These are phyloP conservation scores for Lentinula lateritia DNA, from an alignment of 768 basidiomycete genomes.

Conservation along the genomic window DNA sequence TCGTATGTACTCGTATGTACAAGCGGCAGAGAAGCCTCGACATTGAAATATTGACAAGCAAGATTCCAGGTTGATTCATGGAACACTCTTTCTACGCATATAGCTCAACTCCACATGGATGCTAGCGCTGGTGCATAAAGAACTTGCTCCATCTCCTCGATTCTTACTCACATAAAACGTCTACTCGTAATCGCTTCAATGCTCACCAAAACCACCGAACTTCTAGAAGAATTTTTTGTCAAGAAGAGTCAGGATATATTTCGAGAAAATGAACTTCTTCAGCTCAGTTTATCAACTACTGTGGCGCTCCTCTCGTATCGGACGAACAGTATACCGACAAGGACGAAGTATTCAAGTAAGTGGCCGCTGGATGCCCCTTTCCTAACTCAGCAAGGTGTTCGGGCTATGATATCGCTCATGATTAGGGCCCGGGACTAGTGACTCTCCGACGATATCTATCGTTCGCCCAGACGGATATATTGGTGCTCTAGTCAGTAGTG, in stretches of 20 bases:
- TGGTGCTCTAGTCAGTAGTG: constrained; percentile 14
- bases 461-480: constrained; percentile 37
- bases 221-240: constrained; percentile 17
- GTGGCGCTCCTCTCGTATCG: constrained; percentile 34
- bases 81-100: not conserved
- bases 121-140: constrained; percentile 34
- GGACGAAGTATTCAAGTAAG: constrained; percentile 3
- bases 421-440: not conserved
- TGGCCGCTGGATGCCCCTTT: constrained; percentile 28
- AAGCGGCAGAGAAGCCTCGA: too few relatives aligned
- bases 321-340: constrained; percentile 19
- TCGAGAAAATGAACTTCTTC: constrained; percentile 17
- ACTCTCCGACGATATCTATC: constrained; percentile 25
- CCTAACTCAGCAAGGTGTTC: constrained; percentile 9
- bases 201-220: constrained; percentile 30
- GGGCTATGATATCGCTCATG: not conserved
- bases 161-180: constrained; percentile 35
- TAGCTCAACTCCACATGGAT: constrained; percentile 43
- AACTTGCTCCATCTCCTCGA: constrained; percentile 29
- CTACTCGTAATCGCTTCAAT: constrained; percentile 40
- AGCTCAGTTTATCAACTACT: constrained; percentile 42
- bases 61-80: not conserved
- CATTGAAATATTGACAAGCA: not conserved
- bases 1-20: too few relatives aligned
- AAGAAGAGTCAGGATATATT: not conserved